A percentile compares a stretch with the other conserved stretches of the same genome.
Conservation (phyloP, 495 filamentous ascomycete genomes). For the Penicillium malachiteum region DNA sequence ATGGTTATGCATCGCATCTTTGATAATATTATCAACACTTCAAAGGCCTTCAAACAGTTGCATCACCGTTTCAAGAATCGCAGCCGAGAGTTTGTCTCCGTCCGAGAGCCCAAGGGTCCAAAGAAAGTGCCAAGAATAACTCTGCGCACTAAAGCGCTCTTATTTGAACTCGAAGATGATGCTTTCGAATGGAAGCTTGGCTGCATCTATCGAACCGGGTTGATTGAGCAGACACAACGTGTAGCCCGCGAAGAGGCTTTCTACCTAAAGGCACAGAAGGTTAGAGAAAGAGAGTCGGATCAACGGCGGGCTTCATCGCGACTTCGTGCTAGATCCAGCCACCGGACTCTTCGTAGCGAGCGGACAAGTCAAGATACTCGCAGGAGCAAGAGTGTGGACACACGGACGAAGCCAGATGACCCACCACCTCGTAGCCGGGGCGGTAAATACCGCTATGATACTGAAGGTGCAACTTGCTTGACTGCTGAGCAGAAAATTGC, state of each 20-base stretch:
- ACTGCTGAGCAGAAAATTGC: slow-evolving; percentile 68
- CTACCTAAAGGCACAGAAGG: slow-evolving; percentile 77
- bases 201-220: slow-evolving; percentile 82
- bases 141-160: slow-evolving; percentile 71
- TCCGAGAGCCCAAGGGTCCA: slow-evolving; percentile 77
- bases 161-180: slow-evolving; percentile 93
- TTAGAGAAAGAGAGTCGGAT: slow-evolving; percentile 68
- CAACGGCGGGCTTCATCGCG: slow-evolving; percentile 51
- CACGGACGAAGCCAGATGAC: slow-evolving; percentile 33
- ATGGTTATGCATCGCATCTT: slow-evolving; percentile 86
- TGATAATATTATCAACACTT: slow-evolving; percentile 85
- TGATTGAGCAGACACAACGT: slow-evolving; percentile 85
- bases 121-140: slow-evolving; percentile 84
- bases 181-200: slow-evolving; percentile 97
- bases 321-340: slow-evolving; percentile 52
- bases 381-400: slow-evolving; percentile 56
- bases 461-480: slow-evolving; percentile 67
- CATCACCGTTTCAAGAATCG: slow-evolving; percentile 86
- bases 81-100: slow-evolving; percentile 81
- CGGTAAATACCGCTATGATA: slow-evolving; percentile 70
- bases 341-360: slow-evolving; percentile 45
- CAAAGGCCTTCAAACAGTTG: slow-evolving; percentile 84
- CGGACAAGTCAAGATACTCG: slow-evolving; percentile 41
- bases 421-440: slow-evolving; percentile 32
- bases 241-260: slow-evolving; percentile 89